phyloP scores from a whole-genome alignment of 495 filamentous ascomycete species.

The Aspergillus carlsbadensis region DNA sequence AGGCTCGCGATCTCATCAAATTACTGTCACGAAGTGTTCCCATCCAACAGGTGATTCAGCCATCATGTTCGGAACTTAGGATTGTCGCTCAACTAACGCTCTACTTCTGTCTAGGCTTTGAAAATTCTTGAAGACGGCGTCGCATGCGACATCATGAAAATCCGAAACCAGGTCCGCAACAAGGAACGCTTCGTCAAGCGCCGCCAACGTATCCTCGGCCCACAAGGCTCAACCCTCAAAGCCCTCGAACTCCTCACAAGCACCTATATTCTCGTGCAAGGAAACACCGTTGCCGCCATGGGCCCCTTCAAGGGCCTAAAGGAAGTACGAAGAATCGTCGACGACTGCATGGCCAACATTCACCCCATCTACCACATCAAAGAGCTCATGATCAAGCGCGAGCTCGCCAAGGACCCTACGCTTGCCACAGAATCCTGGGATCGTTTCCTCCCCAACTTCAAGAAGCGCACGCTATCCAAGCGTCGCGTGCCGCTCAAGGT shows the following conservation, averaged over 20 bases:
- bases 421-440: constrained; percentile 89
- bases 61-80: too few species aligned
- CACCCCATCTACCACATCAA: constrained; percentile 95
- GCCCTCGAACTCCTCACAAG: constrained; percentile 92
- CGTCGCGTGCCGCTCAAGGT: constrained; percentile 80
- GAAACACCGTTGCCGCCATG: constrained; percentile 92
- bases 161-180: constrained; percentile 82
- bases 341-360: constrained; percentile 96
- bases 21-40: constrained; percentile 89
- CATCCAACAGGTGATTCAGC: constrained; percentile 69
- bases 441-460: constrained; percentile 95
- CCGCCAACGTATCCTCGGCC: constrained; percentile 86
- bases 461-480: constrained; percentile 89
- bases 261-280: constrained; percentile 94
- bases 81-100: neutral
- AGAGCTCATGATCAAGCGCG: constrained; percentile 98
- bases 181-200: constrained; percentile 98
- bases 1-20: constrained; percentile 92
- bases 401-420: constrained; percentile 92
- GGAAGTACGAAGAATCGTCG: constrained; percentile 83
- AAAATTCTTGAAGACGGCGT: constrained; percentile 92
- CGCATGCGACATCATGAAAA: constrained; percentile 93
- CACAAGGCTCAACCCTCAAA: constrained; percentile 82
- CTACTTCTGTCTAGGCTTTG: constrained; percentile 54
- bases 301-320: constrained; percentile 90